Evolutionary conservation across 371 early-diverging fungal species (phyloP).

Genomic region (Apophysomyces elegans): DNA sequence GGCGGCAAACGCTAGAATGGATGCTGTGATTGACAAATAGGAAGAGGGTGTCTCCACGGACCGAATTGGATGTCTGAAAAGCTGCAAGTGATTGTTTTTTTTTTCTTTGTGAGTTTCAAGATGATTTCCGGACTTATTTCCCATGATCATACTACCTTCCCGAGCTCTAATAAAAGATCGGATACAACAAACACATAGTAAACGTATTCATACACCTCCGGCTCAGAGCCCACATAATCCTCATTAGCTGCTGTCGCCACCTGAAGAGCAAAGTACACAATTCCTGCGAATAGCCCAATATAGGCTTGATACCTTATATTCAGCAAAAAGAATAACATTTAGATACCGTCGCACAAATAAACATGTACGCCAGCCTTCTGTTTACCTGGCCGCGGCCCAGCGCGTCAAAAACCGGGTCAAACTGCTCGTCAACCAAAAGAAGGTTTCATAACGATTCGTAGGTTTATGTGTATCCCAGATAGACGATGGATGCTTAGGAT

Average conservation of each 20-base stretch:
- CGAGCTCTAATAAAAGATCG: conserved; percentile 35
- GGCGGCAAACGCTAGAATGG: conserved; percentile 25
- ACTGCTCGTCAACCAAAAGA: conserved; percentile 15
- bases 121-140: not conserved
- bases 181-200: conserved; percentile 44
- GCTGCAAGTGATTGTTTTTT: not conserved
- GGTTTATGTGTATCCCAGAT: conserved; percentile 9
- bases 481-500: conserved; percentile 9
- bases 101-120: conserved; percentile 1
- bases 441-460: not conserved
- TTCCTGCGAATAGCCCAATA: conserved; percentile 24
- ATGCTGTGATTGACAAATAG: conserved; percentile 29
- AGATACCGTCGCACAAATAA: not conserved
- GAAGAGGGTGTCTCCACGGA: conserved; percentile 29
- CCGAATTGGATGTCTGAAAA: conserved; percentile 22
- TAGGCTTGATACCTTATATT: conserved; percentile 35
- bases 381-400: conserved; percentile 36
- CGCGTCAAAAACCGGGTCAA: conserved; percentile 26
- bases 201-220: conserved; percentile 36
- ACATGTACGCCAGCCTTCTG: not conserved
- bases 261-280: conserved; percentile 41
- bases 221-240: conserved; percentile 35
- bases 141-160: conserved; percentile 18
- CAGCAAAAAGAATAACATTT: not conserved
- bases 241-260: conserved; percentile 34